A percentile compares a stretch with the other conserved stretches of the same genome.
Evolutionary conservation across 169 alveolate species (phyloP).

Genomic region (Perkinsus marinus): DNA sequence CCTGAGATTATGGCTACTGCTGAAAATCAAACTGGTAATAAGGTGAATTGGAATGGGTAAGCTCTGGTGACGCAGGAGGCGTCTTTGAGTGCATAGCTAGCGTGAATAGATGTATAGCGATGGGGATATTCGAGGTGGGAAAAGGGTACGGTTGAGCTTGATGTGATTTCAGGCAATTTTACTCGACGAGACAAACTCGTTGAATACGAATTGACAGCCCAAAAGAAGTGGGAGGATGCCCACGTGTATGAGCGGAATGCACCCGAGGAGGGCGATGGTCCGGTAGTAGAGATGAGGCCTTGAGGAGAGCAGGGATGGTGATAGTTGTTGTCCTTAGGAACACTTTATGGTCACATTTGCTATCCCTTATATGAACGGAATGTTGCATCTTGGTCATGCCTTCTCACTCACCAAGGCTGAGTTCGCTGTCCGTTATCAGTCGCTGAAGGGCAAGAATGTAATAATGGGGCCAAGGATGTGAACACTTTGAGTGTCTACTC

Average conservation of each 20-base stretch:
- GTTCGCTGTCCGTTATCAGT: slow-evolving; percentile 86
- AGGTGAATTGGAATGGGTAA: neutral
- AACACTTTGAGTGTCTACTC: no score
- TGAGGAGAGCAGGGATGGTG: neutral
- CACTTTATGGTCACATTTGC: slow-evolving; percentile 93
- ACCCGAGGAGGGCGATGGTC: neutral
- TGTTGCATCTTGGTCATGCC: slow-evolving; percentile 97
- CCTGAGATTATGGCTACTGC: neutral
- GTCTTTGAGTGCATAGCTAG: neutral
- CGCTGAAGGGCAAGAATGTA: slow-evolving; percentile 79
- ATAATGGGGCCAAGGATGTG: neutral
- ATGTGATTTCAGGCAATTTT: neutral
- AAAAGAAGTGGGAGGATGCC: neutral
- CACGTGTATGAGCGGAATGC: neutral
- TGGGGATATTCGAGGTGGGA: no score
- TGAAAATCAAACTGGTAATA: neutral
- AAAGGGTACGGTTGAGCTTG: no score
- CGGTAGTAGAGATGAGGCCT: neutral
- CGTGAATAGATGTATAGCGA: neutral
- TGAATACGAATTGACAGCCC: neutral
- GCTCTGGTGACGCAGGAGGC: neutral
- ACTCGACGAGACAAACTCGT: neutral
- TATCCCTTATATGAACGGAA: slow-evolving; percentile 97
- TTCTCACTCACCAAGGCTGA: slow-evolving; percentile 91
- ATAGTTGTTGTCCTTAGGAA: slow-evolving; percentile 34